Base-by-base conservation (phyloP, 805 yeast genomes). In the Zygosaccharomyces rouxii region DNA sequence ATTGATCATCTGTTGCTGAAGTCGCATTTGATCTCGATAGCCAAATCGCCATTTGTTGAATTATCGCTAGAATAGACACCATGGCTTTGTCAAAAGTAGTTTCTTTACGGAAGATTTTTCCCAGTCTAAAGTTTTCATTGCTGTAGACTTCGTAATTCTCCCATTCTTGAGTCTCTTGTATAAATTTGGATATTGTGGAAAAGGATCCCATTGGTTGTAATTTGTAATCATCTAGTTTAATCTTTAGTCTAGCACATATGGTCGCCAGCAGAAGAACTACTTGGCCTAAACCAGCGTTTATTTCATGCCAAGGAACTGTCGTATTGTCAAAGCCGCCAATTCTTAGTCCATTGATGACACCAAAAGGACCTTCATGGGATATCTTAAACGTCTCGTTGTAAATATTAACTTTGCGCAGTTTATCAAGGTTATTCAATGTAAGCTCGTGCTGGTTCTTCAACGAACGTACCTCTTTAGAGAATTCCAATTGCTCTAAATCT, bases 281-380 rank as follows among this genome's bases (percentile, higher is more conserved):
- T 55, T 90, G 96, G 0, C 98, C 98, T 57, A 90, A 68, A 0
- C 95, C 97, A 1, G 95, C 94, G 62, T 89, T 90, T 38, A 89
- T 83, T 58, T 90, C 98, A 47, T 87, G 80, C 95, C 96, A 89
- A 1, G 95, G 84, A 0, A 90, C 86, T 51, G 75, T 77, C 46
- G 71, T 66, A 6, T 74, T 77, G 35, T 77, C 79, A 42, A 80
- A 64, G 11, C 81, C 72, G 0, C 98, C 98, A n/a, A 92, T 64
- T 48, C 96, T 69, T 22, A 88, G 72, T 0, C 90, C 92, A 66
- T 90, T 90, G 28, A 90, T 92, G 1, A 94, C 84, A 0, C 95
- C 97, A 68, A 86, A 88, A 29, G 79, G 79, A 4, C 92, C 94
- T 52, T 86, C 88, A 54, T 83, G 86, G 1, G 95, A 86, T 5